Percentiles rank a stretch among this genome's conserved stretches.
Evolutionary conservation across 2,329 filamentous ascomycete species (phyloP).

Genomic region (Fusarium fujikuroi): DNA sequence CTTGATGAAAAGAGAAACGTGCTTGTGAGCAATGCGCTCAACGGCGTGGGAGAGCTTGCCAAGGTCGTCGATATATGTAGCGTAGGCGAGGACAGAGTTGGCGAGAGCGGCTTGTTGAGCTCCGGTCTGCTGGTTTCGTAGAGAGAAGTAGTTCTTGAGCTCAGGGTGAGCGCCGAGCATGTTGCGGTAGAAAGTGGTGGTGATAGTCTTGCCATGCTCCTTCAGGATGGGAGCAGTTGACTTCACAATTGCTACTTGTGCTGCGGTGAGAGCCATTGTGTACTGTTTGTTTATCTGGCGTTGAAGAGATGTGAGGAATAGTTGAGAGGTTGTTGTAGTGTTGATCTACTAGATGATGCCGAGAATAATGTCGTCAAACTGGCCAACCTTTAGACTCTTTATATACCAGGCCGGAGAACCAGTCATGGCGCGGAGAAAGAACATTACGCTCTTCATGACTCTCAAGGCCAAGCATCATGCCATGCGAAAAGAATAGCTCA

Average conservation of each 20-base stretch:
- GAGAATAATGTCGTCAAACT: constrained; percentile 7
- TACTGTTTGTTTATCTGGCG: not conserved
- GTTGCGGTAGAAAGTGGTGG: constrained; percentile 76
- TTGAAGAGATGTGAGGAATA: not conserved
- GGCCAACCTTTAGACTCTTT: constrained; percentile 12
- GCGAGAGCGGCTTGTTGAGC: constrained; percentile 78
- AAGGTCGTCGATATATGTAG: constrained; percentile 76
- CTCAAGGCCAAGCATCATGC: constrained; percentile 16
- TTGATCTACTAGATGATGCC: constrained; percentile 20
- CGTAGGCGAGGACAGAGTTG: constrained; percentile 76
- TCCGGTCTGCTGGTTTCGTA: constrained; percentile 73
- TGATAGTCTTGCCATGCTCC: constrained; percentile 75
- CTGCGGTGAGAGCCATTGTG: constrained; percentile 64
- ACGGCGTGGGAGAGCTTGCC: constrained; percentile 64
- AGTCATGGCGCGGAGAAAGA: constrained; percentile 38
- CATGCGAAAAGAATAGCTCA: constrained; percentile 22
- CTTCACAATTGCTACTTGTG: constrained; percentile 78
- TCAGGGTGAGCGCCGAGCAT: constrained; percentile 72
- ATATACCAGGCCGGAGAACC: constrained; percentile 36
- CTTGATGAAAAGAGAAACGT: constrained; percentile 75
- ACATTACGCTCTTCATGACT: constrained; percentile 29
- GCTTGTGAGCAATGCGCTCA: constrained; percentile 81
- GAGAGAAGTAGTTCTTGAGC: constrained; percentile 77
- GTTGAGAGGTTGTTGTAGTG: not conserved
- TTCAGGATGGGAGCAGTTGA: constrained; percentile 78